Evolutionary conservation across 139 green algal species (phyloP), one percentile per base, ranked within the genome.

Genomic region (Chlamydomonas incerta): DNA sequence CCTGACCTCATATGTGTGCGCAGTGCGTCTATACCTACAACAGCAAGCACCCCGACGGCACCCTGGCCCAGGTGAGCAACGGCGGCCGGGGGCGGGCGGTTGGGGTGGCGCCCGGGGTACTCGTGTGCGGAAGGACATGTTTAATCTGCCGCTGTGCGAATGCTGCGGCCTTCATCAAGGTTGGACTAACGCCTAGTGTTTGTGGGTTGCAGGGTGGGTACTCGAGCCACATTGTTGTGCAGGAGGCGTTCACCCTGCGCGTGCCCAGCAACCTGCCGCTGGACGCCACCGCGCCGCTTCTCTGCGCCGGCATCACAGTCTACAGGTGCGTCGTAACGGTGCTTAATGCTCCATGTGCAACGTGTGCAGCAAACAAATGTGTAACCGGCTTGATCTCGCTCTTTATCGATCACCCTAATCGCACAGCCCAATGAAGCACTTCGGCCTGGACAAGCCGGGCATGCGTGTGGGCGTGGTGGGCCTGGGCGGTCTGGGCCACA

Each of bases 281-380:
- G 68, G 91, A 88, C 5, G 86, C 60, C 5, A 76, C 88, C 8
- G 95, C 95, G 5, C 95, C 95, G 20, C 92, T 98, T 86, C 92
- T 98, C 82, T 98, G 95, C 80, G 95, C 95, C 0, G 95, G 94
- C 58, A 95, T 96, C 89, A 96, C 94, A 47, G 91, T 91, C 33
- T 95, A 93, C 87, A 82, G 83, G 83, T 83, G 34, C 34, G 31
- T 10, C 5, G 50, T 15, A 18, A 18, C 24, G 31, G 50, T 10
- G 11, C 50, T 10, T 57, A 14, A 14, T 10, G 50, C 11, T 10
- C 50, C 10, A 57, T 57, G 50, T 10, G 50, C n/a, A n/a, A n/a
- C n/a, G n/a, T n/a, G n/a, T n/a, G 50, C 50, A 10, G 50, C 50
- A 14, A 20, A 57, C 50, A 20, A 14, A 10, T 10, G 10, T 14